Conservation (phyloP, 2,329 filamentous ascomycete species). For the Xylaria sp. region DNA sequence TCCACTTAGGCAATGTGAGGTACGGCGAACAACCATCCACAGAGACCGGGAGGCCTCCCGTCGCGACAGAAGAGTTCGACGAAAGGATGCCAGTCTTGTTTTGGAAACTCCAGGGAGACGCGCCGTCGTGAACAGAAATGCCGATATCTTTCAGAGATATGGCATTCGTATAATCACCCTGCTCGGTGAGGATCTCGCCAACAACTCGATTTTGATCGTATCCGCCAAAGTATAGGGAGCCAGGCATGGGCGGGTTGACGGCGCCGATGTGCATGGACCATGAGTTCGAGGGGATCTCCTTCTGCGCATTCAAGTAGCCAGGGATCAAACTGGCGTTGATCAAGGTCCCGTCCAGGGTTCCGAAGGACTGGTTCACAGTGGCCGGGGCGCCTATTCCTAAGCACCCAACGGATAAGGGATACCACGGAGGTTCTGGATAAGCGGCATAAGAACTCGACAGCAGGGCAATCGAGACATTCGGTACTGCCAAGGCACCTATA, state of each 20-base stretch:
- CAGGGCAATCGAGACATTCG: slow-evolving; percentile 28
- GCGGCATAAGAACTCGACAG: slow-evolving; percentile 25
- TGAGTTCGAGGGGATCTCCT: slow-evolving; percentile 35
- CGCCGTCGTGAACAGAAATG: slow-evolving; percentile 37
- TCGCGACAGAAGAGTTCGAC: slow-evolving; percentile 27
- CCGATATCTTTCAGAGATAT: slow-evolving; percentile 37
- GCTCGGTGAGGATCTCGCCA: slow-evolving; percentile 29
- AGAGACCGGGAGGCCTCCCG: slow-evolving; percentile 28
- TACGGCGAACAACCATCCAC: slow-evolving; percentile 38
- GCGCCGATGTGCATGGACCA: slow-evolving; percentile 41
- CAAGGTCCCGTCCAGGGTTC: slow-evolving; percentile 9
- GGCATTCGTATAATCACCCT: slow-evolving; percentile 23
- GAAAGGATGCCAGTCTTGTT: slow-evolving; percentile 30
- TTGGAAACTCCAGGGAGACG: slow-evolving; percentile 35
- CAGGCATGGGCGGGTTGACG: slow-evolving; percentile 28
- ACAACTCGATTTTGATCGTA: slow-evolving; percentile 39
- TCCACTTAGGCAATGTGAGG: slow-evolving; percentile 36
- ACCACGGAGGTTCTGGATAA: slow-evolving; percentile 30
- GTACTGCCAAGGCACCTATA: slow-evolving; percentile 21
- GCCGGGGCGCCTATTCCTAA: slow-evolving; percentile 28
- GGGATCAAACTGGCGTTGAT: slow-evolving; percentile 32
- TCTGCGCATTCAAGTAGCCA: slow-evolving; percentile 24
- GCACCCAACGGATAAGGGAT: slow-evolving; percentile 32
- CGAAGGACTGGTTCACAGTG: slow-evolving; percentile 29
- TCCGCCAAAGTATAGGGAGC: slow-evolving; percentile 37